These are phyloP conservation scores for Colletotrichum siamense DNA, from an alignment of 2,329 filamentous ascomycete genomes.

Conservation along the genomic window DNA sequence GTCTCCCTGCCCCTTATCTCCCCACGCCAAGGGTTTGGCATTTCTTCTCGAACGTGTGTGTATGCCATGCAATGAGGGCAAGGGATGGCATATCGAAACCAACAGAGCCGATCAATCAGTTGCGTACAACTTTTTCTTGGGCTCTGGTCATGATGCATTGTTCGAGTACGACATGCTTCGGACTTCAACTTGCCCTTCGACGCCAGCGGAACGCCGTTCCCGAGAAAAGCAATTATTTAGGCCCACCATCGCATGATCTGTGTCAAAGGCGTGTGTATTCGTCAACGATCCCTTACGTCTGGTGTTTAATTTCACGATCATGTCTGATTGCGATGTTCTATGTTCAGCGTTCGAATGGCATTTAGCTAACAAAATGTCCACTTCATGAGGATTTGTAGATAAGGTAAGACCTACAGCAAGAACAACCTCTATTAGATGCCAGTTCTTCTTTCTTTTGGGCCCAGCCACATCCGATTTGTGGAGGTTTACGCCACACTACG, in stretches of 20 bases:
- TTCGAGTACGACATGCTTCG: background rate
- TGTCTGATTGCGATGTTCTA: background rate
- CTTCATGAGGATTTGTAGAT: background rate
- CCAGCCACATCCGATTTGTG: too few relatives aligned
- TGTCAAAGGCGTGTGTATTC: background rate
- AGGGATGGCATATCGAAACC: background rate
- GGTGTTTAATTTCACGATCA: background rate
- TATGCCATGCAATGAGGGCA: background rate
- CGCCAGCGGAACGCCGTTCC: background rate
- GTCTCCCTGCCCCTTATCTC: background rate
- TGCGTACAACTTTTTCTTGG: background rate
- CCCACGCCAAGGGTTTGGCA: background rate
- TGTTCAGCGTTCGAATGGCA: background rate
- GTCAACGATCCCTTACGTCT: background rate
- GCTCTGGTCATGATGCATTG: background rate
- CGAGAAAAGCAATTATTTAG: background rate
- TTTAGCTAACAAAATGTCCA: too few relatives aligned
- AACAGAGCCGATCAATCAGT: background rate
- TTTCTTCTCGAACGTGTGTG: background rate
- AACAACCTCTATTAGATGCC: background rate
- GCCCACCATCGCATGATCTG: background rate
- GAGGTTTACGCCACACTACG: too few relatives aligned
- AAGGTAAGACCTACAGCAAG: background rate
- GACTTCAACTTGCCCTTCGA: background rate
- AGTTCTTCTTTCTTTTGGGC: too few relatives aligned